These are phyloP conservation scores for Penicillium waksmanii DNA, from an alignment of 495 filamentous ascomycete genomes.

Conservation along the genomic window DNA sequence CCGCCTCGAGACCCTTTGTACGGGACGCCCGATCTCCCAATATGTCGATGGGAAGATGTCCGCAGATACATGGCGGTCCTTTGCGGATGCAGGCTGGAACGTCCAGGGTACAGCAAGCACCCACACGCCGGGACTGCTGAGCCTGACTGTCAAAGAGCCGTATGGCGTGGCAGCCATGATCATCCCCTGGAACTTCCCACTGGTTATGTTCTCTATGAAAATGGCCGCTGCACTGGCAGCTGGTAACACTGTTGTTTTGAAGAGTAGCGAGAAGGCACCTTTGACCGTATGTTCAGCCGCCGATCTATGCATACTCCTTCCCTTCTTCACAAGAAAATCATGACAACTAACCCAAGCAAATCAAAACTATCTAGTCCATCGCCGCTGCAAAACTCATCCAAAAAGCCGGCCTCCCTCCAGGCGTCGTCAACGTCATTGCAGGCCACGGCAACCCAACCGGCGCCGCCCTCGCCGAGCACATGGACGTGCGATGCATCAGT, in stretches of 20 bases:
- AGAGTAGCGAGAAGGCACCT: slow-evolving; percentile 62
- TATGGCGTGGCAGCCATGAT: slow-evolving; percentile 40
- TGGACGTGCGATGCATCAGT: slow-evolving; percentile 79
- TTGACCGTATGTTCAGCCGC: slow-evolving; percentile 42
- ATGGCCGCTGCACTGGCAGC: slow-evolving; percentile 59
- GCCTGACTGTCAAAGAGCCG: slow-evolving; percentile 41
- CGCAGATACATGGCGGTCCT: slow-evolving; percentile 30
- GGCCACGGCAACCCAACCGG: slow-evolving; percentile 58
- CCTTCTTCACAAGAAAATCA: no score
- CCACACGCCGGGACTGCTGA: slow-evolving; percentile 60
- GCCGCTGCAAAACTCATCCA: slow-evolving; percentile 76
- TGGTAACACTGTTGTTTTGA: slow-evolving; percentile 62
- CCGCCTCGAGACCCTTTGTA: slow-evolving; percentile 44
- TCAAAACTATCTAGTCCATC: slow-evolving; percentile 49
- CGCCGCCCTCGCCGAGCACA: slow-evolving; percentile 52
- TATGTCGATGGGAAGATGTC: slow-evolving; percentile 27
- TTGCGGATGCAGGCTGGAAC: slow-evolving; percentile 35
- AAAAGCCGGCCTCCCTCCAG: slow-evolving; percentile 57
- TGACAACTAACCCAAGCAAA: slow-evolving; percentile 24
- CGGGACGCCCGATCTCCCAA: slow-evolving; percentile 36
- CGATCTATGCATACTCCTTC: no score
- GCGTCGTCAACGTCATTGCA: slow-evolving; percentile 58
- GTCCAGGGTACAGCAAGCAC: slow-evolving; percentile 56
- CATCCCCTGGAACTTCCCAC: slow-evolving; percentile 42
- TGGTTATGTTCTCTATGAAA: slow-evolving; percentile 50